phyloP scores from a whole-genome alignment of 768 basidiomycete species.

The Russula dissimulans region DNA sequence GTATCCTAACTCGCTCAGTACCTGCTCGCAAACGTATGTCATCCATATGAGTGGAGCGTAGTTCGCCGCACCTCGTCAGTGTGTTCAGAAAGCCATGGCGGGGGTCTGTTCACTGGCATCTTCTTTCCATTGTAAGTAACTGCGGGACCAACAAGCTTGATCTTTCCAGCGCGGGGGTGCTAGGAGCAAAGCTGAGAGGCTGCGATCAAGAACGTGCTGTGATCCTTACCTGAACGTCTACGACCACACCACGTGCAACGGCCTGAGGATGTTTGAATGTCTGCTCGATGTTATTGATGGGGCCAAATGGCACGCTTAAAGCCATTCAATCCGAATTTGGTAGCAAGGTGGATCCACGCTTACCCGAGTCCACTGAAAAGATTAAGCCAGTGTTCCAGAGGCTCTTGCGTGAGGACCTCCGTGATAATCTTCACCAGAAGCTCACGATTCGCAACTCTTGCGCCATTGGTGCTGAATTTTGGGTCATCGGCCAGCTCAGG shows the following conservation, averaged over 20 bases:
- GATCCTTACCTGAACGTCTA: constrained; percentile 65
- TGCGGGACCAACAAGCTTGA: constrained; percentile 34
- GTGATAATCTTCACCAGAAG: constrained; percentile 64
- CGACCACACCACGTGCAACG: constrained; percentile 59
- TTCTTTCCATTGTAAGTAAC: constrained; percentile 33
- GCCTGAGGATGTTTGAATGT: constrained; percentile 89
- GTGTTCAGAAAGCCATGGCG: constrained; percentile 38
- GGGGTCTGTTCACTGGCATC: constrained; percentile 31
- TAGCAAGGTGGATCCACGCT: constrained; percentile 20
- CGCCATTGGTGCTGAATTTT: constrained; percentile 63
- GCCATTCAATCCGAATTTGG: background rate
- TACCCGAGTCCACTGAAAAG: constrained; percentile 73
- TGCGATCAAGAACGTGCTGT: background rate
- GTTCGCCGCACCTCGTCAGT: constrained; percentile 28
- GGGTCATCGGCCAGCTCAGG: constrained; percentile 52
- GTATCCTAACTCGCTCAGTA: constrained; percentile 14
- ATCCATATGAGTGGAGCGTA: background rate
- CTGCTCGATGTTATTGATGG: constrained; percentile 85
- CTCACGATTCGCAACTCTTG: constrained; percentile 65
- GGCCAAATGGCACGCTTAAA: constrained; percentile 74
- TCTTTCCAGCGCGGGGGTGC: constrained; percentile 34
- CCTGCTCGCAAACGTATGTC: constrained; percentile 1
- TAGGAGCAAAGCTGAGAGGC: background rate
- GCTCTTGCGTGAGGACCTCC: constrained; percentile 43
- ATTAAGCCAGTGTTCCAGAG: constrained; percentile 67